Evolutionary conservation across 768 basidiomycete species (phyloP).

Genomic region (Trametes cubensis): DNA sequence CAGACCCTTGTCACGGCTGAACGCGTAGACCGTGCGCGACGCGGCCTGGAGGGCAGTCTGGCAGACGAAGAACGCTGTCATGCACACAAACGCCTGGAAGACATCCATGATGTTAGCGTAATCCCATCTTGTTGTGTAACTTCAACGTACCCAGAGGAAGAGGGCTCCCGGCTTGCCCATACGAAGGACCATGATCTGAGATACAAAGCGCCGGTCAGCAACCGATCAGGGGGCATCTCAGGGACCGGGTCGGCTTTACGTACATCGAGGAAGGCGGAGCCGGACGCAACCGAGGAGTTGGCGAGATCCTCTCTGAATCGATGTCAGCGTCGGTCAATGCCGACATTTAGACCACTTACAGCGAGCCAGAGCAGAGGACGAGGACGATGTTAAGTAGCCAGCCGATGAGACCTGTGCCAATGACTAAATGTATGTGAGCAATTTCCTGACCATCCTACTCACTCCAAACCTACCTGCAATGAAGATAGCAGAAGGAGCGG

Average conservation of each 20-base stretch:
- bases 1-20: constrained; percentile 78
- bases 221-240: neutral
- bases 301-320: constrained; percentile 59
- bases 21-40: constrained; percentile 81
- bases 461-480: constrained; percentile 43
- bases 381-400: constrained; percentile 89
- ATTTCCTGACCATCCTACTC: too few relatives aligned
- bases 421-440: constrained; percentile 42
- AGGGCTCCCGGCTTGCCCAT: constrained; percentile 79
- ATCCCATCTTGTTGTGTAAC: neutral
- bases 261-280: constrained; percentile 72
- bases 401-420: constrained; percentile 76
- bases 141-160: constrained; percentile 66
- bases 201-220: neutral
- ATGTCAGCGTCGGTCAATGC: constrained; percentile 9
- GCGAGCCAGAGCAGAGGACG: constrained; percentile 79
- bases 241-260: neutral
- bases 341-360: constrained; percentile 46
- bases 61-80: constrained; percentile 86
- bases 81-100: constrained; percentile 68
- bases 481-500: constrained; percentile 65
- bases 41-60: constrained; percentile 83
- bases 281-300: constrained; percentile 66
- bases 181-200: constrained; percentile 66
- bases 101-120: neutral